phyloP scores from a whole-genome alignment of 2,329 filamentous ascomycete genomes.

The Ascochyta clinopodiicola region DNA sequence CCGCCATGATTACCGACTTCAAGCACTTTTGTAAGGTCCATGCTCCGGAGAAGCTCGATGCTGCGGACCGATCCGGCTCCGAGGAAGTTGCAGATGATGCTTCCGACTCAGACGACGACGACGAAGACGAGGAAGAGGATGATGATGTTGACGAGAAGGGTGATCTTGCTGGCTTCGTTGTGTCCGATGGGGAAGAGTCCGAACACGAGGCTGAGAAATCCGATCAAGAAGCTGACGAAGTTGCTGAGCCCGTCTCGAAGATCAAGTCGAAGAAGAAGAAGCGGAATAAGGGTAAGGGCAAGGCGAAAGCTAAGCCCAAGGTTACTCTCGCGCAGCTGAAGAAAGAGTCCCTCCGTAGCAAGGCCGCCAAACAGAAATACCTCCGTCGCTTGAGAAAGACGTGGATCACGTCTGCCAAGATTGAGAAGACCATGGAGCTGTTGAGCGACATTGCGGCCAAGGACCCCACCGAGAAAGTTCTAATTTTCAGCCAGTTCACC shows the following conservation, averaged over 20 bases:
- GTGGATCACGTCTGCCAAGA: conserved; percentile 78
- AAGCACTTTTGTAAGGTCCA: conserved; percentile 76
- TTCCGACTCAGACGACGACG: conserved; percentile 48
- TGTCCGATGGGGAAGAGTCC: conserved; percentile 54
- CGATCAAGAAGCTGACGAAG: conserved; percentile 1
- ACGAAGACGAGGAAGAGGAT: conserved; percentile 52
- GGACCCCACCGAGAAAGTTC: conserved; percentile 71
- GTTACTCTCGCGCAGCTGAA: conserved; percentile 70
- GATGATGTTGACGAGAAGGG: conserved; percentile 44
- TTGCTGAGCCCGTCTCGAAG: conserved; percentile 30
- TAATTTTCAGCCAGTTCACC: conserved; percentile 84
- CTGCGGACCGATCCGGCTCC: conserved; percentile 5
- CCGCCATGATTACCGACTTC: conserved; percentile 75
- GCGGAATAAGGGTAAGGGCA: conserved; percentile 55
- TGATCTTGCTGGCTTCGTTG: conserved; percentile 62
- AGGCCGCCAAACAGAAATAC: conserved; percentile 71
- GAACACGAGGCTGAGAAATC: conserved; percentile 18
- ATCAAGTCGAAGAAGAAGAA: conserved; percentile 46
- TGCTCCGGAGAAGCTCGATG: conserved; percentile 60
- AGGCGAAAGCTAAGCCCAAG: conserved; percentile 42
- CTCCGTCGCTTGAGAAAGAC: conserved; percentile 70
- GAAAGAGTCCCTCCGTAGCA: conserved; percentile 68
- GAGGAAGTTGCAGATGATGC: conserved; percentile 30
- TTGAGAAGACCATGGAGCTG: conserved; percentile 71
- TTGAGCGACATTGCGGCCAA: conserved; percentile 59